Conservation (phyloP, 2,329 filamentous ascomycete species). For the Beauveria asiatica region DNA sequence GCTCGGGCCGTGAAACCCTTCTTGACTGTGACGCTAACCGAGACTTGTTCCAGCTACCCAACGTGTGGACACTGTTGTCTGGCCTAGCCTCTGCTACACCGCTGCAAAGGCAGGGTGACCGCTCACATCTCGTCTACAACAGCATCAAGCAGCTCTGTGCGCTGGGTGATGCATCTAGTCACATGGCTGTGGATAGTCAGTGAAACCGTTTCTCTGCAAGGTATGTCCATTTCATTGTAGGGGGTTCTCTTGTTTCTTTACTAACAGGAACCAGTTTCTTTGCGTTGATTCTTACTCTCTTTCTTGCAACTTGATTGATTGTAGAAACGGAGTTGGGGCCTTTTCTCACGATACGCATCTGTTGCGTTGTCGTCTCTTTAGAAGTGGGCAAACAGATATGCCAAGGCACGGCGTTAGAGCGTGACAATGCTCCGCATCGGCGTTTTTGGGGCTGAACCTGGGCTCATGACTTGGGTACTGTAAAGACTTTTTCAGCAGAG, state of each 20-base stretch:
- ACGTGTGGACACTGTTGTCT: conserved; percentile 11
- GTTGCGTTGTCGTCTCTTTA: neutral
- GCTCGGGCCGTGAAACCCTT: neutral
- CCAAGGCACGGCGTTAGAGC: neutral
- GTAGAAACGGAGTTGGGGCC: neutral
- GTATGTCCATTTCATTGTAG: neutral
- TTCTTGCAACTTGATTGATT: neutral
- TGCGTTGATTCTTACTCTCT: neutral
- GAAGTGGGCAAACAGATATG: neutral
- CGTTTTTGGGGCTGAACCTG: conserved; percentile 1
- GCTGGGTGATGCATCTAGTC: conserved; percentile 5
- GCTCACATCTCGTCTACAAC: conserved; percentile 10
- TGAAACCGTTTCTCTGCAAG: neutral
- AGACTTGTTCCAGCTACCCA: conserved; percentile 9
- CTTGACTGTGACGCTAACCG: conserved; percentile 6
- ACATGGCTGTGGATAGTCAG: conserved; percentile 7
- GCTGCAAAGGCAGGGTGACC: conserved; percentile 11
- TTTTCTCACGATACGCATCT: neutral
- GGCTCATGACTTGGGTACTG: neutral
- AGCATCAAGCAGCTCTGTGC: conserved; percentile 13
- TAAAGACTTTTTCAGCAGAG: neutral
- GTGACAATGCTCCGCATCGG: conserved; percentile 8
- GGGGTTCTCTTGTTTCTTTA: neutral
- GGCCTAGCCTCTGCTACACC: conserved; percentile 10
- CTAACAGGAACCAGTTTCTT: neutral